Base-by-base conservation (phyloP, 139 green algal genomes). In the Pycnococcus provasolii region DNA sequence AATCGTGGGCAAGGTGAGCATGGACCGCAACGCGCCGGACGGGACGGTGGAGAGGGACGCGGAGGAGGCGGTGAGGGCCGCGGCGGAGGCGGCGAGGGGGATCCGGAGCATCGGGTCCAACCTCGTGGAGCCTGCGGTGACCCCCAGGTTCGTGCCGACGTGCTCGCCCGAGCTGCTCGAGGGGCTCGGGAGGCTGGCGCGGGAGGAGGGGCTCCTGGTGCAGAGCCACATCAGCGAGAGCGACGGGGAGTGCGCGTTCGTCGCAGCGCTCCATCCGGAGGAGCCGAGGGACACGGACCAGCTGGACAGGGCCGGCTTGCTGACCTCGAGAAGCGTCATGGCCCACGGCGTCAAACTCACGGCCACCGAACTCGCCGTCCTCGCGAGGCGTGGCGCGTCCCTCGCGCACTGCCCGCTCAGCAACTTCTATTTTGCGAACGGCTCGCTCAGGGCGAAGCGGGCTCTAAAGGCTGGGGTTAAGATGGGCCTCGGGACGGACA, bases 351-450 rank as follows among this genome's bases (percentile, higher is more conserved):
- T 80, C 4, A 76, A 83, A 62, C 74, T 87, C 5, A 77, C 53
- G 2, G 70, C 79, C 9, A 52, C 68, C 42, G 84, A 85, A 66
- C 77, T 86, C 51, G 7, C 37, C 8, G 45, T 81, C 11, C 64
- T 90, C 72, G 76, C 73, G 3, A 45, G 65, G 0, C 60, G 60
- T 1, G 75, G 79, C n/a, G 73, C 80, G 2, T 73, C 71, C 1
- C 59, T 90, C 3, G 64, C 63, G 2, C 82, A 88, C 70, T 90
- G 84, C 78, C 80, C 84, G 1, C 74, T 87, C 2, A 71, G 45
- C 65, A 89, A 90, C 79, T 85, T 90, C 53, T 86, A 79, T 66
- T 80, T 88, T 59, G 82, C 79, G 0, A 79, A 85, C 40, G 70
- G 71, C 58, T n/a, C n/a, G 9, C 58, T n/a, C 7, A 9, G 4